Evolutionary conservation across 2,329 filamentous ascomycete genomes (phyloP), one percentile per base, ranked within the genome.

Genomic region (Chaetomium olivaceum): DNA sequence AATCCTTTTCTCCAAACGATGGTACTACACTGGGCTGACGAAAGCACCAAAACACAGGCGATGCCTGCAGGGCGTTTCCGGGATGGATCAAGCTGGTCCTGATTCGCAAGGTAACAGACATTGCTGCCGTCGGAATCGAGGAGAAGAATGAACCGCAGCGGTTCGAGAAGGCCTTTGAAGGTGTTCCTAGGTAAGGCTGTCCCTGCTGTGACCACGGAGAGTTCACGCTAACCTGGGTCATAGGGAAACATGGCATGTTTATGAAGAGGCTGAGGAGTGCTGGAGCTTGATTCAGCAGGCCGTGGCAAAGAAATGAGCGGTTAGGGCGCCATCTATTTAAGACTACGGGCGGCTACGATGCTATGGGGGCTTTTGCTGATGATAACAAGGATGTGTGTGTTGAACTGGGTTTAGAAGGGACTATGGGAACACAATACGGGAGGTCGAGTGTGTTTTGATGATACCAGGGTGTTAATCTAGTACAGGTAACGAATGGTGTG

Each of bases 81-180:
- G 86, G 84, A 7, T 97, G 93, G 92, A 86, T 97, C 67, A 86
- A 87, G 67, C 85, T 91, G 14, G 95, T 98, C 56, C 89, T 91
- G 69, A 96, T 97, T 72, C 87, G 93, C 62, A 94, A 91, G 74
- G 92, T 95, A 0, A 88, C 83, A 2, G 90, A 93, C 68, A 86
- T 95, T 27, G 87, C 89, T 0, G 85, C 84, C 1, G 73, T 87
- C 12, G 86, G 89, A 36, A 90, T 94, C 77, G 82, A 89, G 39
- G 85, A 90, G 72, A 91, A 91, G 77, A 92, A 92, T 72, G 88
- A 89, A 73, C 82, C 86, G 0, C 83, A 87, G 70, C 83, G 95
- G 33, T 98, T 98, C 73, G 88, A 93, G 74, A 86, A 87, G 72
- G 94, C 94, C 0, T 98, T 98, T 76, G 81, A 89, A 70, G 88